Evolutionary conservation across 1,284 basidiomycete genomes (phyloP).

Genomic region (Rhizoctonia solani): DNA sequence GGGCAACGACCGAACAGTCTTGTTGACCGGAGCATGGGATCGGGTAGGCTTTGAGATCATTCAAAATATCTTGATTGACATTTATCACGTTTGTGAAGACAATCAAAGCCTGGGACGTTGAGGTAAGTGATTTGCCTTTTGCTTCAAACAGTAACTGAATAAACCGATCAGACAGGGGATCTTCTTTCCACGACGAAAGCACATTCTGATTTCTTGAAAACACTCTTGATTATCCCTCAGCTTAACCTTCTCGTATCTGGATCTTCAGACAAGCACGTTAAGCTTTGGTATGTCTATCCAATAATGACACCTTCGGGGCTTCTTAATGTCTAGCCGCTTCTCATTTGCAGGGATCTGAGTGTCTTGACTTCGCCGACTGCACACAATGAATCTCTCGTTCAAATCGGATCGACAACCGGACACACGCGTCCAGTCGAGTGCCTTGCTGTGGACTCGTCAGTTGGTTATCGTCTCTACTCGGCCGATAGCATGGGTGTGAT

Average conservation of each 20-base stretch:
- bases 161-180: constrained; percentile 60
- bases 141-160: not conserved
- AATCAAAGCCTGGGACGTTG: constrained; percentile 79
- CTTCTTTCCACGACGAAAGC: constrained; percentile 72
- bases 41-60: constrained; percentile 52
- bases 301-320: constrained; percentile 35
- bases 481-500: constrained; percentile 83
- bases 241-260: constrained; percentile 77
- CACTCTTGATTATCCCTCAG: constrained; percentile 68
- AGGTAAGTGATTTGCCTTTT: constrained; percentile 52
- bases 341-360: constrained; percentile 61
- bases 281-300: constrained; percentile 71
- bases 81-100: constrained; percentile 53
- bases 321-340: not conserved
- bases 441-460: constrained; percentile 55
- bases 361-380: constrained; percentile 41
- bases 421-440: constrained; percentile 74
- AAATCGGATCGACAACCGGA: constrained; percentile 67
- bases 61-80: not conserved
- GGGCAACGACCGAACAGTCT: constrained; percentile 49
- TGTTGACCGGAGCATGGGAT: constrained; percentile 88
- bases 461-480: constrained; percentile 67
- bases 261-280: constrained; percentile 87
- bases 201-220: constrained; percentile 88
- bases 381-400: constrained; percentile 54